Percentiles rank a stretch among this genome's conserved stretches.
Evolutionary conservation across 192 early-diverging fungal species (phyloP).

Genomic region (Gaertneriomyces sp.): DNA sequence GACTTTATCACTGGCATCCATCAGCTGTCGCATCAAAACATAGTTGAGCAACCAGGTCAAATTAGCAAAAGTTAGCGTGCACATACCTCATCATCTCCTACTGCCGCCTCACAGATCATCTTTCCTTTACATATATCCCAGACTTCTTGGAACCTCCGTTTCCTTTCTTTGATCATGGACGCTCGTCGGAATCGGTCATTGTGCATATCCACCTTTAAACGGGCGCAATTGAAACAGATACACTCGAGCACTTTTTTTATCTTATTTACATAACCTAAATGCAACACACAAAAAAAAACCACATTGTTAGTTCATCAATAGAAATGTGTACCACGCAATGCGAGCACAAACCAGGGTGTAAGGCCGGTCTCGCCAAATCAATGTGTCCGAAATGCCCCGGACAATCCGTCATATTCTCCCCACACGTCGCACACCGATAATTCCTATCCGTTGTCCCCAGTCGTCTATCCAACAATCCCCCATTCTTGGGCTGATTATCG

Average conservation of each 20-base stretch:
- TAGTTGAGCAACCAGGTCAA: too few relatives aligned
- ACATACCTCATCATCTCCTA: constrained; percentile 49
- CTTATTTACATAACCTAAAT: constrained; percentile 80
- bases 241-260: constrained; percentile 97
- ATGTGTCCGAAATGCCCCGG: constrained; percentile 98
- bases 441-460: constrained; percentile 98
- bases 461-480: constrained; percentile 86
- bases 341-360: constrained; percentile 67
- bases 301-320: background rate
- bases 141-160: constrained; percentile 69
- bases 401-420: constrained; percentile 90
- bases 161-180: constrained; percentile 32
- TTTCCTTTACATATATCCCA: constrained; percentile 84
- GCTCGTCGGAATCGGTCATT: constrained; percentile 48
- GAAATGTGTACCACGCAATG: background rate
- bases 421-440: constrained; percentile 95
- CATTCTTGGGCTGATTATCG: constrained; percentile 76
- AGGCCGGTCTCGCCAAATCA: constrained; percentile 92
- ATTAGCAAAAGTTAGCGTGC: background rate
- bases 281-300: background rate
- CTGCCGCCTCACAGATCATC: constrained; percentile 75
- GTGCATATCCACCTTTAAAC: constrained; percentile 65
- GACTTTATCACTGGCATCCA: background rate
- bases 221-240: constrained; percentile 91
- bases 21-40: too few relatives aligned